A percentile compares a stretch with the other conserved stretches of the same genome.
Evolutionary conservation across 257 asterid genomes (phyloP).

Genomic region (Solanum sitiens): DNA sequence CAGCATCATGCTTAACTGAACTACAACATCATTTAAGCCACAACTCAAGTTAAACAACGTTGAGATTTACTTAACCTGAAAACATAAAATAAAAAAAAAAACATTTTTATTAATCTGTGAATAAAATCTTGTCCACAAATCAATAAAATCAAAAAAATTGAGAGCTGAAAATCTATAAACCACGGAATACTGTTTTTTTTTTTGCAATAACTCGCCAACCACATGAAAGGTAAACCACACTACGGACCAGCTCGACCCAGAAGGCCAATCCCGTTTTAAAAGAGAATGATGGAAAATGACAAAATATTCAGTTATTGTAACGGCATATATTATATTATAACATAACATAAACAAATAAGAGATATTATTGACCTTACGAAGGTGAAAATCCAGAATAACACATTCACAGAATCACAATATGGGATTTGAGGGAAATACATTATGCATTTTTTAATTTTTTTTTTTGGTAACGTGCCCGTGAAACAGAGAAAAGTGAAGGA

Average conservation of each 20-base stretch:
- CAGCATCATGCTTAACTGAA: slow-evolving; percentile 8
- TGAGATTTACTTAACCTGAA: not conserved
- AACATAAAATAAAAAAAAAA: not conserved
- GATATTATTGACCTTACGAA: not conserved
- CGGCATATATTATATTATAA: not conserved
- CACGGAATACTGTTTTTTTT: not conserved
- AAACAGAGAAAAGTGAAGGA: not conserved
- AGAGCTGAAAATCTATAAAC: not conserved
- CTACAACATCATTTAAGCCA: not conserved
- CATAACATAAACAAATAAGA: not conserved
- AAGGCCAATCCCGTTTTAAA: not conserved
- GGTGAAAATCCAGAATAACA: not conserved
- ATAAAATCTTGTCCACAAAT: not conserved
- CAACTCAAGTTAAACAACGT: not conserved
- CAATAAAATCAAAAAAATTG: not conserved
- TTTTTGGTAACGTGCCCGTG: not conserved
- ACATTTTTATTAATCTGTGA: not conserved
- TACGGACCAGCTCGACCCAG: not conserved
- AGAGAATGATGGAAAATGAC: not conserved
- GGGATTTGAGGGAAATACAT: not conserved
- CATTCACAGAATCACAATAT: not conserved
- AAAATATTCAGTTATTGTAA: not conserved
- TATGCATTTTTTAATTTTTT: not conserved
- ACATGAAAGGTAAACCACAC: not conserved
- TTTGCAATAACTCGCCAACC: not conserved